Evolutionary conservation across 2,329 filamentous ascomycete genomes (phyloP).

Genomic region (Aspergillus persii): DNA sequence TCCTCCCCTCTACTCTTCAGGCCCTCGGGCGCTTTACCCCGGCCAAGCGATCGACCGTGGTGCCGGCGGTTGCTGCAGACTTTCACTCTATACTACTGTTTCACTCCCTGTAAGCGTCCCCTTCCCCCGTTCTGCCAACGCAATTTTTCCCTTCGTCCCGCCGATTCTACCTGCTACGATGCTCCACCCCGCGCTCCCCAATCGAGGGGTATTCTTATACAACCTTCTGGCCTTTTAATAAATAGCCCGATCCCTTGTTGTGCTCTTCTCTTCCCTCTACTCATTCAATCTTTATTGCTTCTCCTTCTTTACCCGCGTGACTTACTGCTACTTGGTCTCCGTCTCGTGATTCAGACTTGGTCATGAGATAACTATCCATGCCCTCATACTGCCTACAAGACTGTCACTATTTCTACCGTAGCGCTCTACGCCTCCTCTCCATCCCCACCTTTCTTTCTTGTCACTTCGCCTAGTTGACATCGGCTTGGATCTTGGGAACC

Average conservation of each 20-base stretch:
- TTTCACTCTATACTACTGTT: not conserved
- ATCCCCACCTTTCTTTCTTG: conserved; percentile 76
- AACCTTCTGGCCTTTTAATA: conserved; percentile 4
- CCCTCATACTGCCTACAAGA: conserved; percentile 79
- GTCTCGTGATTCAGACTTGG: conserved; percentile 12
- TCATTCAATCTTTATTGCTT: conserved; percentile 2
- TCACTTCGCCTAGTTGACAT: conserved; percentile 62
- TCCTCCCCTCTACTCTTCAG: conserved; percentile 13
- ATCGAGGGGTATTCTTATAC: conserved; percentile 5
- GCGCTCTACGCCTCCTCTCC: conserved; percentile 79
- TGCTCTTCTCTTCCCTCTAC: not conserved
- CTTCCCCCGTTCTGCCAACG: conserved; percentile 22
- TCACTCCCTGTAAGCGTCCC: conserved; percentile 18
- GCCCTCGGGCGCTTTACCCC: conserved; percentile 15
- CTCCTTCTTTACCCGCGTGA: not conserved
- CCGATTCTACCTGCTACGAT: conserved; percentile 1
- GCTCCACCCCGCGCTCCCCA: conserved; percentile 11
- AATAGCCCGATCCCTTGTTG: not conserved
- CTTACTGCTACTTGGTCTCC: conserved; percentile 7
- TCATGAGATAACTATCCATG: conserved; percentile 59
- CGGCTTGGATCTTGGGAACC: conserved; percentile 9
- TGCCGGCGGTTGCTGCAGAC: conserved; percentile 5
- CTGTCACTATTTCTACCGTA: conserved; percentile 92
- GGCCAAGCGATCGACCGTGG: conserved; percentile 13
- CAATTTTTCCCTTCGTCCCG: conserved; percentile 21